phyloP scores from a whole-genome alignment of 306 rosid genomes.

The Medicago lupulina region DNA sequence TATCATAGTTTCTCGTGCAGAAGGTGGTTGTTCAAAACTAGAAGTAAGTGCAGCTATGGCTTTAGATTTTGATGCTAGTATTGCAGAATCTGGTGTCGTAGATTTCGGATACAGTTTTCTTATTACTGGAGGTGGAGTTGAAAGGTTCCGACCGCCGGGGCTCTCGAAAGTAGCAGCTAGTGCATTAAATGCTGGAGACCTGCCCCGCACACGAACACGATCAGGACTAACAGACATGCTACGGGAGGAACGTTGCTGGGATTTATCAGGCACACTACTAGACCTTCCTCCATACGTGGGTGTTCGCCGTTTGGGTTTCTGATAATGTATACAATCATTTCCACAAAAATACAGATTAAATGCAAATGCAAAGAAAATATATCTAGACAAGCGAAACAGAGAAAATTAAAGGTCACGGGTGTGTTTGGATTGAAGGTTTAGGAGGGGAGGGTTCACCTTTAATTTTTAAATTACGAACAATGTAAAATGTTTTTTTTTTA shows the following conservation, averaged over 20 bases:
- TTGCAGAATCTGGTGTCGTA: constrained; percentile 66
- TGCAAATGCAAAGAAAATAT: constrained; percentile 28
- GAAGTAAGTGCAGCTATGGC: constrained; percentile 74
- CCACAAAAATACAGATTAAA: constrained; percentile 23
- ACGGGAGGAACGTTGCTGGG: constrained; percentile 87
- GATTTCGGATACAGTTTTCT: constrained; percentile 91
- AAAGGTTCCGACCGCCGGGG: constrained; percentile 75
- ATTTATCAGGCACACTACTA: constrained; percentile 76
- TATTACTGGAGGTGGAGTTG: constrained; percentile 91
- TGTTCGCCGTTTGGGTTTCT: constrained; percentile 91
- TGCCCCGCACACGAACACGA: constrained; percentile 91
- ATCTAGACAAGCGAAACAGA: background rate
- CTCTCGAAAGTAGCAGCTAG: constrained; percentile 90
- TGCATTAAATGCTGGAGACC: constrained; percentile 97
- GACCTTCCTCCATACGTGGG: constrained; percentile 86
- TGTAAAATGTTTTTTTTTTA: no score
- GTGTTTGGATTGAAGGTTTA: no score
- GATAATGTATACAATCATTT: constrained; percentile 37
- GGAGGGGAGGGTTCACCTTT: no score
- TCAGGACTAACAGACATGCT: constrained; percentile 96
- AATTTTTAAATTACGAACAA: no score
- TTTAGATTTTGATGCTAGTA: constrained; percentile 61
- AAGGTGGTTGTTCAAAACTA: constrained; percentile 63
- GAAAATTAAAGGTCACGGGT: constrained; percentile 10
- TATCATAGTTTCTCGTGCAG: constrained; percentile 68